Evolutionary conservation across 1,284 basidiomycete genomes (phyloP), one percentile per base, ranked within the genome.

Genomic region (Tylopilus sp.): DNA sequence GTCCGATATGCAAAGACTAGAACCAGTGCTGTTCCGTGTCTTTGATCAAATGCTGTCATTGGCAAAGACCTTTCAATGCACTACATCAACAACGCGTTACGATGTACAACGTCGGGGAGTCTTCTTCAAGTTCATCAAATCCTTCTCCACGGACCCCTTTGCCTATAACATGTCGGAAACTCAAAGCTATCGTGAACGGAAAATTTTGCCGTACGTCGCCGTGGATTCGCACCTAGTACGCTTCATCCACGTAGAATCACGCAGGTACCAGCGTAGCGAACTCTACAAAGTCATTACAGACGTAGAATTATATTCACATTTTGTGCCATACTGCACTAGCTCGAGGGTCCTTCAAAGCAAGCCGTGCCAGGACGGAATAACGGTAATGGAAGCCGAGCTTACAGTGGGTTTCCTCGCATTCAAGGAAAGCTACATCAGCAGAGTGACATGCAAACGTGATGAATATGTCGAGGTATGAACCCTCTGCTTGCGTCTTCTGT

Each of bases 241-340:
- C 18, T 38, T 53, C 43, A 49, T 46, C 23, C 23, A 41, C 38
- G 31, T 31, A 55, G 25, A 48, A 54, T 72, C 71, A 33, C 66
- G 67, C 65, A 90, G 84, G 25, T 92, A 89, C 61, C 73, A 75
- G n/a, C 80, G 76, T 52, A 74, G 76, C 39, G 82, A 97, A 65
- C 77, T 99, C 2, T 98, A 95, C 70, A 73, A 81, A 6, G 71
- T 98, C 49, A 91, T 99, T 40, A 81, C 92, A 13, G 88, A 98
- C 68, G 88, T 97, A 18, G 80, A 79, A 8, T 86, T 89, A 5
- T 99, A 98, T 69, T 77, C 84, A 11, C 73, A 74, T 43, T 99
- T 97, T 64, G 74, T 99, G 41, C 96, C 96, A 0, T 97, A 92
- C 68, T 97, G 95, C 71, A 82, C 81, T 15, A 71, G 74, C 26